phyloP scores from a whole-genome alignment of 1,139 yeast genomes.

The Yarrowia galli region DNA sequence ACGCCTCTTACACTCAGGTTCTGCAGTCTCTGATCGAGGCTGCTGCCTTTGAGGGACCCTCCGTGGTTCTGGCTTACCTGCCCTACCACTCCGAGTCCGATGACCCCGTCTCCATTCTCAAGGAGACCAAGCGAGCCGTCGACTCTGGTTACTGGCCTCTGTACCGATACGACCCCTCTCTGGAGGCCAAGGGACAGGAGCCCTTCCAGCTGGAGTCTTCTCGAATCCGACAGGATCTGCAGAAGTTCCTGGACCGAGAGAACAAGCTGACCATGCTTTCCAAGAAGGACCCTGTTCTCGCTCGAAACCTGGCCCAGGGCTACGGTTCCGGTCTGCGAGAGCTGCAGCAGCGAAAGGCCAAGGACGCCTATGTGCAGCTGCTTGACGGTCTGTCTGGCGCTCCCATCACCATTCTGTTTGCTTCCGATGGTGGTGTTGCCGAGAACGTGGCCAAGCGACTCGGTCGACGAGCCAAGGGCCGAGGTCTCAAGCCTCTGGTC shows the following conservation, averaged over 20 bases:
- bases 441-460: constrained; percentile 82
- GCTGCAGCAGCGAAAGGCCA: constrained; percentile 72
- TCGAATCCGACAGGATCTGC: constrained; percentile 75
- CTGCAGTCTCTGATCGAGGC: constrained; percentile 91
- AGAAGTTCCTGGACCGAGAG: constrained; percentile 85
- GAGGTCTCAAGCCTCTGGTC: constrained; percentile 82
- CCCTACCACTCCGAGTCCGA: constrained; percentile 75
- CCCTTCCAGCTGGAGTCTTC: constrained; percentile 84
- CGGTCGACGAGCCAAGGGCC: constrained; percentile 80
- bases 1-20: constrained; percentile 91
- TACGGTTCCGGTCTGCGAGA: constrained; percentile 67
- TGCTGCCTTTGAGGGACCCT: constrained; percentile 85
- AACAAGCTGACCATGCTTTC: constrained; percentile 83
- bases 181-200: constrained; percentile 57
- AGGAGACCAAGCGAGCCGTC: constrained; percentile 88
- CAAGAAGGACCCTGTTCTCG: constrained; percentile 72
- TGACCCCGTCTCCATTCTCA: constrained; percentile 74
- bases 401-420: constrained; percentile 86
- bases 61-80: constrained; percentile 86
- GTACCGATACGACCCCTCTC: constrained; percentile 78
- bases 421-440: constrained; percentile 96
- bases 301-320: constrained; percentile 71
- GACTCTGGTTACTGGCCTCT: constrained; percentile 97
- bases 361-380: constrained; percentile 75
- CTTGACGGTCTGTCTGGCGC: constrained; percentile 92